phyloP scores from a whole-genome alignment of 352 stramenopile species.

The Globisporangium viniferum region DNA sequence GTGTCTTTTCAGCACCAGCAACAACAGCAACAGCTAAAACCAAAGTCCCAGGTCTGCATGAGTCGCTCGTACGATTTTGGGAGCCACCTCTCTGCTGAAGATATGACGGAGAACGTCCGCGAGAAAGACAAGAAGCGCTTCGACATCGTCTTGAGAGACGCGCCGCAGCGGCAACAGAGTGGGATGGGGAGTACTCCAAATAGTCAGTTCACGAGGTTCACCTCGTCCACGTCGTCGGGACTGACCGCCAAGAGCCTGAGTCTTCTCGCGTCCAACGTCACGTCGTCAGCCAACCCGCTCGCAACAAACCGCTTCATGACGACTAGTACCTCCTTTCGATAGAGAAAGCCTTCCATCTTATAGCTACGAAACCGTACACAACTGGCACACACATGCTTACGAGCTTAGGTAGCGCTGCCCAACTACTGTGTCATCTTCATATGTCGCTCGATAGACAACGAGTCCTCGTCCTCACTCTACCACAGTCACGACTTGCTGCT shows the following conservation, averaged over 20 bases:
- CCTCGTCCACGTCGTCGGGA: conserved; percentile 11
- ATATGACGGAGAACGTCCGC: neutral
- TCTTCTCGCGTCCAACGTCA: conserved; percentile 44
- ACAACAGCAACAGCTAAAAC: neutral
- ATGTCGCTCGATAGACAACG: neutral
- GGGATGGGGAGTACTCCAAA: neutral
- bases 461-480: neutral
- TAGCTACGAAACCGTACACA: neutral
- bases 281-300: conserved; percentile 49
- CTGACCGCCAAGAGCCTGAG: conserved; percentile 17
- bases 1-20: neutral
- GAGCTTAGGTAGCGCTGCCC: too few species aligned
- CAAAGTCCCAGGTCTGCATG: neutral
- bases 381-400: neutral
- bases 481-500: neutral
- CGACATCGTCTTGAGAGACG: conserved; percentile 24
- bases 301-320: conserved; percentile 48
- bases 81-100: neutral
- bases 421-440: too few species aligned
- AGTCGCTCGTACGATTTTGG: conserved; percentile 13
- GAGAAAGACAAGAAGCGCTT: conserved; percentile 15
- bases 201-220: neutral
- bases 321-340: neutral
- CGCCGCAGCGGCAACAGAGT: neutral
- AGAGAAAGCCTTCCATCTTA: neutral